These are phyloP conservation scores for Chaetomium fimeti DNA, from an alignment of 495 filamentous ascomycete species.

Conservation along the genomic window DNA sequence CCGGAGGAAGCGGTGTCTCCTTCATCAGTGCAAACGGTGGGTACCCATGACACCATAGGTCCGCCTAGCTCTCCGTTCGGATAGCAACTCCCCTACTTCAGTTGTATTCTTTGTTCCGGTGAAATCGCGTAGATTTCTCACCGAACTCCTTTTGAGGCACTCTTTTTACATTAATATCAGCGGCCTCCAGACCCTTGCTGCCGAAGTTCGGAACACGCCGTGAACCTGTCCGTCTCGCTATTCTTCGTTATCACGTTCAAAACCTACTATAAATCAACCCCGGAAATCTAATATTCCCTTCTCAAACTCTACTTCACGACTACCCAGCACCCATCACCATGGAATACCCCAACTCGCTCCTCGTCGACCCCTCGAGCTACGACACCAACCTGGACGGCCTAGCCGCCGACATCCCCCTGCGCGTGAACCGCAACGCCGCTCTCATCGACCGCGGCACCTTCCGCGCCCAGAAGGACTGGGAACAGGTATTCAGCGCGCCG, in stretches of 20 bases:
- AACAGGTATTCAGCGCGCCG: not conserved
- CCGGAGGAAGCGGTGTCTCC: not conserved
- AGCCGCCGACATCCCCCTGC: slow-evolving; percentile 4
- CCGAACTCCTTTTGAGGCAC: too few relatives aligned
- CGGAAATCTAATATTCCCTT: not conserved
- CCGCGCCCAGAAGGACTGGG: slow-evolving; percentile 22
- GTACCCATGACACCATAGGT: too few relatives aligned
- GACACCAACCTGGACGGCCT: slow-evolving; percentile 2
- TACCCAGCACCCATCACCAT: not conserved
- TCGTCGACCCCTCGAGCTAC: slow-evolving; percentile 12
- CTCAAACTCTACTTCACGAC: not conserved
- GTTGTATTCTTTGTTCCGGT: too few relatives aligned
- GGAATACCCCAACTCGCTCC: not conserved
- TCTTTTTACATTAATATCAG: too few relatives aligned
- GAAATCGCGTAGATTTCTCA: too few relatives aligned
- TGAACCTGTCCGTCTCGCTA: too few relatives aligned
- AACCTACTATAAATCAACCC: not conserved
- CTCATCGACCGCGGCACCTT: slow-evolving; percentile 15
- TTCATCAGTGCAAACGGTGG: not conserved
- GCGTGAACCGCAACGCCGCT: slow-evolving; percentile 1
- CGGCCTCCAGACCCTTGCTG: too few relatives aligned
- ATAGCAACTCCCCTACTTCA: too few relatives aligned
- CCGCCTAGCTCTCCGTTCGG: too few relatives aligned
- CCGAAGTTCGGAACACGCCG: too few relatives aligned
- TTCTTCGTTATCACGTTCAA: too few relatives aligned